A percentile compares a stretch with the other conserved stretches of the same genome.
Evolutionary conservation across 164 flowering plant species (phyloP).

Genomic region (Magnolia kwangsiensis): DNA sequence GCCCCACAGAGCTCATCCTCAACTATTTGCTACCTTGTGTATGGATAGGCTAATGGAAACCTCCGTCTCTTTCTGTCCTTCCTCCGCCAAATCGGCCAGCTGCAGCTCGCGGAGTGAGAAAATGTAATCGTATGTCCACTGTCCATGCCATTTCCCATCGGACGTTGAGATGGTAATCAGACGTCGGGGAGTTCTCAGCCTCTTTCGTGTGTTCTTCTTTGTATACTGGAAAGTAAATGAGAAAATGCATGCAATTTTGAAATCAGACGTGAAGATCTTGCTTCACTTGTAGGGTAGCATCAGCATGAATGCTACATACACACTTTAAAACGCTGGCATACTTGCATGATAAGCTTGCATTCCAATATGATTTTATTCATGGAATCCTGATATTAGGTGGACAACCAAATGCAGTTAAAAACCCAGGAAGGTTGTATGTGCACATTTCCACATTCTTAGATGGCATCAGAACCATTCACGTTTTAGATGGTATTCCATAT

Average conservation of each 20-base stretch:
- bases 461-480: no score
- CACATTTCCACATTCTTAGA: no score
- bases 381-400: no score
- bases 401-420: no score
- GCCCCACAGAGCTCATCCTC: no score
- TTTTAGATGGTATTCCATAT: no score
- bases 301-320: background rate
- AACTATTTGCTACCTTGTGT: slow-evolving; percentile 43
- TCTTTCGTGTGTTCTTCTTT: slow-evolving; percentile 23
- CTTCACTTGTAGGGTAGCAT: no score
- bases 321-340: background rate
- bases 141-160: slow-evolving; percentile 57
- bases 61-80: slow-evolving; percentile 37
- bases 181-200: slow-evolving; percentile 28
- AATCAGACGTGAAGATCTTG: background rate
- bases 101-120: slow-evolving; percentile 52
- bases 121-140: slow-evolving; percentile 55
- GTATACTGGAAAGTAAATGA: background rate
- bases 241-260: background rate
- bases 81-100: slow-evolving; percentile 59
- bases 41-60: slow-evolving; percentile 51
- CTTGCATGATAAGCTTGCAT: no score
- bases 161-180: slow-evolving; percentile 58
- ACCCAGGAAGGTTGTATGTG: no score
- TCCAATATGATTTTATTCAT: no score